Conservation (phyloP, 1,139 yeast genomes). For the Pichia sp. region DNA sequence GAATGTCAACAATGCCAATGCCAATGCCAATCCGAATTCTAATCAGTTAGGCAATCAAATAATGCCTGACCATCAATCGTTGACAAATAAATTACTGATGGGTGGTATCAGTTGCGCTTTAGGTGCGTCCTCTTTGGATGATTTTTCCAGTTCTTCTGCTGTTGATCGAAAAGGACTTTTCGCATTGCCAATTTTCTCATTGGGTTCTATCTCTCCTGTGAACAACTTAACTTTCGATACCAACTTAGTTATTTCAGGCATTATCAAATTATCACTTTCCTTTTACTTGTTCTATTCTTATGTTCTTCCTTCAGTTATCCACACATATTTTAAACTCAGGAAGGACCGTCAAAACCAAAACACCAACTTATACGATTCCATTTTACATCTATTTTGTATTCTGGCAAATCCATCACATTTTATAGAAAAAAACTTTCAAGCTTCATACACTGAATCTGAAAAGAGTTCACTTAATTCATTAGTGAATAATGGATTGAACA, state of each 20-base stretch:
- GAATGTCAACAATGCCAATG: not conserved
- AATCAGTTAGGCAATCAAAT: conserved; percentile 8
- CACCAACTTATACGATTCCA: not conserved
- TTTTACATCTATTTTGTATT: not conserved
- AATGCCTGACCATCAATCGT: conserved; percentile 21
- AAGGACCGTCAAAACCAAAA: not conserved
- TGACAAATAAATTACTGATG: conserved; percentile 38
- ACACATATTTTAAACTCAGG: not conserved
- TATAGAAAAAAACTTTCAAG: not conserved
- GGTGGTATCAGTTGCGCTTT: conserved; percentile 57
- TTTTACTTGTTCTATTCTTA: conserved; percentile 20
- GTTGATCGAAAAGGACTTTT: conserved; percentile 25
- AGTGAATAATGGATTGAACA: not conserved
- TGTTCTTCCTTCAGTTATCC: conserved; percentile 18
- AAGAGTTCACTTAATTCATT: not conserved
- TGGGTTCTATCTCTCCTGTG: conserved; percentile 14
- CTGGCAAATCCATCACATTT: not conserved
- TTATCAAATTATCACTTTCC: conserved; percentile 23
- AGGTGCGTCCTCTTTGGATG: conserved; percentile 37
- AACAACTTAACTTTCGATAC: conserved; percentile 13
- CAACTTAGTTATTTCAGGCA: conserved; percentile 19
- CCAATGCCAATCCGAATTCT: not conserved
- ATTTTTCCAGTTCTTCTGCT: conserved; percentile 21
- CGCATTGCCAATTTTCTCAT: conserved; percentile 28
- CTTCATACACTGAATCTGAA: not conserved